phyloP scores from a whole-genome alignment of 805 yeast genomes.

The Saccharomycopsis vini region DNA sequence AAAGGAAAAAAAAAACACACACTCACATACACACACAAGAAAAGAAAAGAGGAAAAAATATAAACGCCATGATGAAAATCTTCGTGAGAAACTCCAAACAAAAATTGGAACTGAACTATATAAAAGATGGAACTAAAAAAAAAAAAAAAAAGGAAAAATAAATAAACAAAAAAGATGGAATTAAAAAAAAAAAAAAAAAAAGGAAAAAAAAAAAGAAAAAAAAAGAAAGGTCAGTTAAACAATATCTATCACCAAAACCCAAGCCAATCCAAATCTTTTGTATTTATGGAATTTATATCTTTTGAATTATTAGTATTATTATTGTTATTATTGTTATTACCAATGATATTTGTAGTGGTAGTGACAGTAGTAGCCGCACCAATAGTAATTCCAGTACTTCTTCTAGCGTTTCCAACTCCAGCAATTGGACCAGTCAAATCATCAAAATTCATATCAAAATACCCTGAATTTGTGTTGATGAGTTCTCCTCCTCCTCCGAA shows the following conservation, averaged over 20 bases:
- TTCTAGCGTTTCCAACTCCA: too few relatives aligned
- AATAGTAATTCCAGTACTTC: neutral
- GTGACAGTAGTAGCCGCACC: neutral
- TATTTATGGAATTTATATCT: neutral
- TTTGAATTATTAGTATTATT: neutral
- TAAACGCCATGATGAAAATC: too few relatives aligned
- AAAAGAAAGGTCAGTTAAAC: slow-evolving; percentile 37
- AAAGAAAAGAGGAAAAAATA: too few relatives aligned
- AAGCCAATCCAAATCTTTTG: slow-evolving; percentile 3
- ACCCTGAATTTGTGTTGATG: neutral
- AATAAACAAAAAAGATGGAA: slow-evolving; percentile 49
- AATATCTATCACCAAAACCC: neutral
- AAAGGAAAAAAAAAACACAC: too few relatives aligned
- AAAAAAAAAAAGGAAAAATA: slow-evolving; percentile 69
- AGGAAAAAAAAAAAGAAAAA: slow-evolving; percentile 66
- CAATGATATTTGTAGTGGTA: neutral
- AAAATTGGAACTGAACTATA: too few relatives aligned
- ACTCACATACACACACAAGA: too few relatives aligned
- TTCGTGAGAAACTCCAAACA: too few relatives aligned
- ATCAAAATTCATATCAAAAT: neutral
- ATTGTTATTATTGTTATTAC: neutral
- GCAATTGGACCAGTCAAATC: neutral
- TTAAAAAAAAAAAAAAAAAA: slow-evolving; percentile 42
- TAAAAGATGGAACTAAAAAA: neutral
- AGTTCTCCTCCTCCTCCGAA: too few relatives aligned